Evolutionary conservation across 202 grass and related monocot species (phyloP), one percentile per base, ranked within the genome.

Genomic region (Schoenoplectus triqueter): DNA sequence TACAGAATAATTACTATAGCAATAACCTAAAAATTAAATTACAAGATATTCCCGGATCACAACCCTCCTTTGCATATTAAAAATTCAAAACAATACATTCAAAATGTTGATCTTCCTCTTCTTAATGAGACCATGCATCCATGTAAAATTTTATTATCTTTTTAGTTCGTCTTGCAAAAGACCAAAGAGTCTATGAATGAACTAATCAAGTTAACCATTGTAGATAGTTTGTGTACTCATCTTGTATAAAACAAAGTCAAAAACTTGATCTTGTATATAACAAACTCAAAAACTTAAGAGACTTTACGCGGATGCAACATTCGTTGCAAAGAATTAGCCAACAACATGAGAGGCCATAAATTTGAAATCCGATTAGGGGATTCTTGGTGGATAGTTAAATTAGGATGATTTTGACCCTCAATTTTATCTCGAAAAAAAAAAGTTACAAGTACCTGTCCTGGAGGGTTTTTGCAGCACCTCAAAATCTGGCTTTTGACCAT

Each of bases 401-500:
- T 62, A 18, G 1, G 4, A 18, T 18, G 17, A 18, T 15, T 62
- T n/a, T n/a, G n/a, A 62, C 59, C 59, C 59, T 6, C 59, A 1
- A 52, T 10, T 52, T 9, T 9, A 52, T 52, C 50, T 49, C 47
- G 47, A 52, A 52, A 52, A 7, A 52, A 71, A 62, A 77, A 42
- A 59, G 14, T 39, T 4, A 48, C 45, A 39, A 44, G 2, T 77
- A 96, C 93, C 91, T 93, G 91, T 57, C 84, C 87, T 6, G 88
- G 77, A 10, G 90, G 86, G 64, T 90, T 87, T 40, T 86, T 86
- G 63, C 90, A 86, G 81, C 88, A 97, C 0, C 91, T 86, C 60
- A 94, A 73, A 78, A 97, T 97, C 41, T 90, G 91, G 84, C 85
- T 82, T 86, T 92, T 86, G 66, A 94, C 87, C 80, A 94, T 86